phyloP scores from a whole-genome alignment of 352 stramenopile species.

The Phytophthora cactorum region DNA sequence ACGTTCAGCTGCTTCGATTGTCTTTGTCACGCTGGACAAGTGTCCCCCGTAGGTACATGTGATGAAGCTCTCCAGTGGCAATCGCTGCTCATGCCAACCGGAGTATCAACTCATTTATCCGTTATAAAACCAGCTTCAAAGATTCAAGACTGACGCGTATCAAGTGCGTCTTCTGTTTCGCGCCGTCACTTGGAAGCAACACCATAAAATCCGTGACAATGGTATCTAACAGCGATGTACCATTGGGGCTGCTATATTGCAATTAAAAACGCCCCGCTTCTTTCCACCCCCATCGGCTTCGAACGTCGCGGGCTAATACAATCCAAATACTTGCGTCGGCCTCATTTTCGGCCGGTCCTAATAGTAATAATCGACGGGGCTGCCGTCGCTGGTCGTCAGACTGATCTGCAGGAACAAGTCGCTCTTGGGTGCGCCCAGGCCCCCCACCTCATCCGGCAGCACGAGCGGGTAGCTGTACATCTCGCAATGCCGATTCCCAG shows the following conservation, averaged over 20 bases:
- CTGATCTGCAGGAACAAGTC: constrained; percentile 74
- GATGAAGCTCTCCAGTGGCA: neutral
- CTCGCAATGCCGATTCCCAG: constrained; percentile 59
- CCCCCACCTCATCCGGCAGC: constrained; percentile 60
- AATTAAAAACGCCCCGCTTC: neutral
- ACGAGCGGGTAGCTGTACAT: constrained; percentile 80
- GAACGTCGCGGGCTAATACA: constrained; percentile 26
- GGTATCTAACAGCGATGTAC: too few relatives aligned
- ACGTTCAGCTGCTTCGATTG: neutral
- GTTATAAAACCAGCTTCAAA: too few relatives aligned
- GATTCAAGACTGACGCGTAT: too few relatives aligned
- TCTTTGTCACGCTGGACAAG: constrained; percentile 23
- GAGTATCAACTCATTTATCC: too few relatives aligned
- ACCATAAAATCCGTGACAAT: too few relatives aligned
- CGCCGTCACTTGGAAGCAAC: too few relatives aligned
- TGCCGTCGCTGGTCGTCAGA: constrained; percentile 56
- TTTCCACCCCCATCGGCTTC: neutral
- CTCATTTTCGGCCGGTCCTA: constrained; percentile 9
- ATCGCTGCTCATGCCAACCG: neutral
- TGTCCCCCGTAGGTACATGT: neutral
- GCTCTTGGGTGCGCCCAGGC: constrained; percentile 50
- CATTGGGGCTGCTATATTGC: constrained; percentile 8
- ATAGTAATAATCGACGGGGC: constrained; percentile 55
- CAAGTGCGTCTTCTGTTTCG: too few relatives aligned
- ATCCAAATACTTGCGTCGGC: constrained; percentile 23